Conservation (phyloP, 495 filamentous ascomycete genomes). For the Tuber melanosporum region DNA sequence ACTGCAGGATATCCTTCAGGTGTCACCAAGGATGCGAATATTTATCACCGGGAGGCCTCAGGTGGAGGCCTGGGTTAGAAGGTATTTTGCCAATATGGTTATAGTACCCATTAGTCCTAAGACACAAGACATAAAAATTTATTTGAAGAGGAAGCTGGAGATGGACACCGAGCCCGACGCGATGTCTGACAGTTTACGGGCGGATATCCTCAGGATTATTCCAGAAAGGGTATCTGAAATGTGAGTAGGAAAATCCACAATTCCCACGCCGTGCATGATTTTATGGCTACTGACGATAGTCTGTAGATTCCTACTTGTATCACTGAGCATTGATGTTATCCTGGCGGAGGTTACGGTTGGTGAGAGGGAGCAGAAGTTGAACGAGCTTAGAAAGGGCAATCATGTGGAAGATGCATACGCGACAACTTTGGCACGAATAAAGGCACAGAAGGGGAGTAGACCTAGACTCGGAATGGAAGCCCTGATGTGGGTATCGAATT, state of each 20-base stretch:
- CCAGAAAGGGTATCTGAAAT: neutral
- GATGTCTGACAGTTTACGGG: neutral
- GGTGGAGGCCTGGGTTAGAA: neutral
- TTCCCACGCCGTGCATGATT: neutral
- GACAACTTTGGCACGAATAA: neutral
- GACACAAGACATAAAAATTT: neutral
- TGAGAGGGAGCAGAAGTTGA: neutral
- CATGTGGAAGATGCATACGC: neutral
- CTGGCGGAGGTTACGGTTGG: neutral
- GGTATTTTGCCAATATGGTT: neutral
- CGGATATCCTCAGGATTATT: neutral
- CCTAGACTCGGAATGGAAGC: neutral
- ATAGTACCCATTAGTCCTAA: neutral
- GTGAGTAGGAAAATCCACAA: neutral
- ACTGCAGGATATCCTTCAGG: neutral
- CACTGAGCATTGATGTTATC: neutral
- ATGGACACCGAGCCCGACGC: neutral
- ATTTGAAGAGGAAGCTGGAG: neutral
- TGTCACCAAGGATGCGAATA: neutral
- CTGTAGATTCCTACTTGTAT: neutral
- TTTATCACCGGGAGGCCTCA: neutral
- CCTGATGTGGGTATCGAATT: neutral
- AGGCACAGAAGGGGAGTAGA: neutral
- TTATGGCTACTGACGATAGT: neutral
- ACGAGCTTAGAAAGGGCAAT: neutral